Base-by-base conservation (phyloP, 305 asterid genomes). In the Andrographis paniculata region DNA sequence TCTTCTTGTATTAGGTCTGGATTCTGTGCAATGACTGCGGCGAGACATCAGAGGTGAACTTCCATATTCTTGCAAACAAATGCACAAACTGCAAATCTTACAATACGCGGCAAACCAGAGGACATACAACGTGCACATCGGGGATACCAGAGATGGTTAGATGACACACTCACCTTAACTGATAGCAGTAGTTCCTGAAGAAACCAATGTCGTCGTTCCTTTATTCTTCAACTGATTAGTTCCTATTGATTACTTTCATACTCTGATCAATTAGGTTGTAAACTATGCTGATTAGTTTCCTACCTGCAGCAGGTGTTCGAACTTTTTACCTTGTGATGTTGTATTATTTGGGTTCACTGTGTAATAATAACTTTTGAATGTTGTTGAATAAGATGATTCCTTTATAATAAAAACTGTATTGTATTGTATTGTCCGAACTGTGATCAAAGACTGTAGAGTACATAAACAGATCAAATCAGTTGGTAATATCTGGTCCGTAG, bases 11-110 rank as follows among this genome's bases (percentile, higher is more conserved):
- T 36, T 53, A 84, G 94, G 80, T 85, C 4, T 85, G 95, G 95
- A 85, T 81, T 44, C 84, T 84, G 6, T 81, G 95, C 70, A 84
- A 84, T 14, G 95, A 84, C 69, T 85, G 93, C 37, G 79, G 84
- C 1, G 79, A 70, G 27, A 79, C 74, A 22, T 70, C 79, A 0
- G 87, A 78, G 67, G 95, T 85, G 20, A 67, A 67, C 52, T 81
- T 43, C 37, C 91, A 85, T 35, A 15, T 85, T 19, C 41, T 81
- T 45, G 95, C 76, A 12, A 77, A 64, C 63, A 85, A 81, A 49
- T 85, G 94, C 65, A 30, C 54, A 22, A 67, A 62, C 14, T 85
- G 95, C 77, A 70, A 62, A 47, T 85, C 95, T 3, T 85, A 82
- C 63, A 79, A 85, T 48, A 82, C 95, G 5, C 68, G 64, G 68